Percentiles rank a stretch among this genome's conserved stretches.
phyloP scores from a whole-genome alignment of 2,329 filamentous ascomycete genomes.

The Exophiala oligosperma region DNA sequence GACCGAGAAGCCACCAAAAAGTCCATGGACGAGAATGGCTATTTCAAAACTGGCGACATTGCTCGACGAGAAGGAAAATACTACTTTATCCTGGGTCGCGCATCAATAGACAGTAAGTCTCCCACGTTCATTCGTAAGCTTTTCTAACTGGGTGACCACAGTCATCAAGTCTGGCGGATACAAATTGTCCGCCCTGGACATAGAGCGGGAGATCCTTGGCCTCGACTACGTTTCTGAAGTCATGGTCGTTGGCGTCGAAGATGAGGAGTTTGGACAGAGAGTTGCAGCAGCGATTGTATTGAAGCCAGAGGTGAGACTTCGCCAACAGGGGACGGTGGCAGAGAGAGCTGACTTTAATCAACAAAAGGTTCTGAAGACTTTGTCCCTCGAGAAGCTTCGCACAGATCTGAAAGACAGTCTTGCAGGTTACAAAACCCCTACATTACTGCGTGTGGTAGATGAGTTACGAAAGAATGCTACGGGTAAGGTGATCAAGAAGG shows the following conservation, averaged over 20 bases:
- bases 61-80: constrained; percentile 26
- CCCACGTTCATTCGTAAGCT: neutral
- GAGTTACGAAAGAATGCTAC: constrained; percentile 50
- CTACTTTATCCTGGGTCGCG: constrained; percentile 49
- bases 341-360: neutral
- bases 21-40: constrained; percentile 34
- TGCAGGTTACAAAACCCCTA: constrained; percentile 50
- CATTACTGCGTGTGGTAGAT: constrained; percentile 43
- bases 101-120: constrained; percentile 41
- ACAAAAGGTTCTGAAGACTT: constrained; percentile 11
- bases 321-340: neutral
- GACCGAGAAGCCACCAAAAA: constrained; percentile 31
- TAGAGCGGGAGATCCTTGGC: constrained; percentile 48
- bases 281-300: constrained; percentile 44
- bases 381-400: constrained; percentile 32
- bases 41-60: constrained; percentile 42
- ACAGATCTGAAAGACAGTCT: constrained; percentile 43
- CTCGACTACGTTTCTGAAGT: constrained; percentile 47
- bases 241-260: constrained; percentile 49
- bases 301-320: constrained; percentile 1
- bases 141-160: neutral
- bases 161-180: constrained; percentile 35
- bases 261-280: constrained; percentile 50
- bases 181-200: constrained; percentile 51
- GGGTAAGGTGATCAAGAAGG: constrained; percentile 51